These are phyloP conservation scores for Gamsiella multidivaricata DNA, from an alignment of 192 early-diverging fungal genomes.

Conservation along the genomic window DNA sequence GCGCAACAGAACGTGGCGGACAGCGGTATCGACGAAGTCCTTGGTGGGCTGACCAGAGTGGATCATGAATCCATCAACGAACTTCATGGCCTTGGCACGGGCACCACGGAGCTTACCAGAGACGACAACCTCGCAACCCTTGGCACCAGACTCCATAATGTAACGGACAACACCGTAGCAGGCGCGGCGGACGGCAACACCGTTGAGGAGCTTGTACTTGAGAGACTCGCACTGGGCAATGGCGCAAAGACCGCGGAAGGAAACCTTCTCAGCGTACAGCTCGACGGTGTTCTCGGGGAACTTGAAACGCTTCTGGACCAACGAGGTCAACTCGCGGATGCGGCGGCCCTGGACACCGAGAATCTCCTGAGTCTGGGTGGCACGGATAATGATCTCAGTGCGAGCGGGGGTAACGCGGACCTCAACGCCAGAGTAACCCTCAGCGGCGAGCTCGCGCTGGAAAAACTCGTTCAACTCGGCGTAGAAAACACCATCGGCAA, in stretches of 20 bases:
- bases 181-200: constrained; percentile 96
- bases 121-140: constrained; percentile 99
- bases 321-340: constrained; percentile 96
- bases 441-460: constrained; percentile 94
- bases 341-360: constrained; percentile 98
- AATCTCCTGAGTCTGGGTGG: constrained; percentile 97
- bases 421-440: constrained; percentile 99
- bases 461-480: constrained; percentile 99
- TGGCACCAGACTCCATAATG: constrained; percentile 99
- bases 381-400: constrained; percentile 99
- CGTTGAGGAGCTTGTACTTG: constrained; percentile 97
- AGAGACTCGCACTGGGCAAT: constrained; percentile 99
- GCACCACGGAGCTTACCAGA: constrained; percentile 99
- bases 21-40: constrained; percentile 95
- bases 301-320: constrained; percentile 99
- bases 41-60: constrained; percentile 98
- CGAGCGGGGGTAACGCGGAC: constrained; percentile 99
- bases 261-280: constrained; percentile 98
- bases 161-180: constrained; percentile 99
- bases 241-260: constrained; percentile 96
- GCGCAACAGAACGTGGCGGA: constrained; percentile 97
- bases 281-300: constrained; percentile 98
- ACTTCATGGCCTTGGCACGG: constrained; percentile 99
- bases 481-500: constrained; percentile 99
- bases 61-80: constrained; percentile 99